phyloP scores from a whole-genome alignment of 129 eudicot species.

The Tagetes patula region DNA sequence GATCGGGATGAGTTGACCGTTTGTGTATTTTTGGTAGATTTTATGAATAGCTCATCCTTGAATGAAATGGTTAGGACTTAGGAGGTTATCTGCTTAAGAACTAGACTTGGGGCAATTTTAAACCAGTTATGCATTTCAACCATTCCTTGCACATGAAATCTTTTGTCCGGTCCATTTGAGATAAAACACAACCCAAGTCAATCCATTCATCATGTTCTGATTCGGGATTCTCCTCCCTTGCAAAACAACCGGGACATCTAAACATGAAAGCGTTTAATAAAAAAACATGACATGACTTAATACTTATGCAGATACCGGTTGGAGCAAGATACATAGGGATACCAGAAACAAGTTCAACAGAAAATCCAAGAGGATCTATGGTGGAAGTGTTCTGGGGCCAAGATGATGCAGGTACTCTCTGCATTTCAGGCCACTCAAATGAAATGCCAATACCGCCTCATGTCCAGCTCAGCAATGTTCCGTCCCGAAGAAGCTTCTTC shows the following conservation, averaged over 20 bases:
- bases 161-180: background rate
- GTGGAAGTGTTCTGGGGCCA: constrained; percentile 90
- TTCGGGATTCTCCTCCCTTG: background rate
- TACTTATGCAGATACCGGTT: constrained; percentile 61
- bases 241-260: background rate
- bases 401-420: constrained; percentile 76
- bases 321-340: constrained; percentile 84
- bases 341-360: constrained; percentile 67
- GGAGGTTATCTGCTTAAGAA: constrained; percentile 6
- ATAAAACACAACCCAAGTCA: background rate
- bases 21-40: background rate
- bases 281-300: background rate
- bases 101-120: background rate
- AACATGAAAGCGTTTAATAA: background rate
- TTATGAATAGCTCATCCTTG: constrained; percentile 1
- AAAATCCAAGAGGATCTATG: constrained; percentile 79
- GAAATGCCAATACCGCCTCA: constrained; percentile 64
- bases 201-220: background rate
- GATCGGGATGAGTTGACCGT: background rate
- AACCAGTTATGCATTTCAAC: background rate
- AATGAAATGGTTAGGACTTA: background rate
- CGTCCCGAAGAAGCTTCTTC: constrained; percentile 37
- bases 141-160: background rate
- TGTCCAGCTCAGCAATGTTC: constrained; percentile 38
- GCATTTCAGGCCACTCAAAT: constrained; percentile 68